Evolutionary conservation across 2,329 filamentous ascomycete species (phyloP).

Genomic region (Botrytis aclada): DNA sequence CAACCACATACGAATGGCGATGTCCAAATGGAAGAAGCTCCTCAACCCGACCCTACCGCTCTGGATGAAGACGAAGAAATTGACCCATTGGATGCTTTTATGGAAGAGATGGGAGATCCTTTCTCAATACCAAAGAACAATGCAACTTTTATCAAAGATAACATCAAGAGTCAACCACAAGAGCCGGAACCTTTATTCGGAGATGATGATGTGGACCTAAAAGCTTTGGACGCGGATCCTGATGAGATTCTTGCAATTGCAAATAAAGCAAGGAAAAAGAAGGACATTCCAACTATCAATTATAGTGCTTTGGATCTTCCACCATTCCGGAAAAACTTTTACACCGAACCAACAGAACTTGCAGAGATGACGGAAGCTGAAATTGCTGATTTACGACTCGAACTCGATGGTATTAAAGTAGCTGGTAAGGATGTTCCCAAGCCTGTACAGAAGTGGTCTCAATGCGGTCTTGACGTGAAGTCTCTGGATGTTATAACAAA

Average conservation of each 20-base stretch:
- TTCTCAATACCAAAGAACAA: conserved; percentile 42
- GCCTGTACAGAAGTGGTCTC: conserved; percentile 94
- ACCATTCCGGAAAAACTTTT: conserved; percentile 90
- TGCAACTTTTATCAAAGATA: conserved; percentile 33
- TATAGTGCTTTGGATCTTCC: conserved; percentile 84
- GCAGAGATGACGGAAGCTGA: conserved; percentile 81
- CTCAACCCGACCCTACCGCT: conserved; percentile 25
- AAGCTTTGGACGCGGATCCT: conserved; percentile 60
- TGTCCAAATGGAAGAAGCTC: conserved; percentile 39
- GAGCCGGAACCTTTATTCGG: conserved; percentile 85
- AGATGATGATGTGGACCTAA: conserved; percentile 71
- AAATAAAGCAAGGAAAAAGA: conserved; percentile 72
- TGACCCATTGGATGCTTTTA: conserved; percentile 95
- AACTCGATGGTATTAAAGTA: conserved; percentile 94
- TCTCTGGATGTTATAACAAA: conserved; percentile 81
- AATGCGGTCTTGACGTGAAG: conserved; percentile 84
- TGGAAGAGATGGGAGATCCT: conserved; percentile 61
- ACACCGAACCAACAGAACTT: conserved; percentile 83
- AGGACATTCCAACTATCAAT: conserved; percentile 85
- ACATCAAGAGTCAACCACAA: conserved; percentile 51
- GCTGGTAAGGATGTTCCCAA: conserved; percentile 84
- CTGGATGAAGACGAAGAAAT: conserved; percentile 67
- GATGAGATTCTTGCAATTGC: conserved; percentile 63
- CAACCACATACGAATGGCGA: conserved; percentile 39
- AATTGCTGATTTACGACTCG: conserved; percentile 73